Base-by-base conservation (phyloP, 2,329 filamentous ascomycete species). In the Fusarium tricinctum region DNA sequence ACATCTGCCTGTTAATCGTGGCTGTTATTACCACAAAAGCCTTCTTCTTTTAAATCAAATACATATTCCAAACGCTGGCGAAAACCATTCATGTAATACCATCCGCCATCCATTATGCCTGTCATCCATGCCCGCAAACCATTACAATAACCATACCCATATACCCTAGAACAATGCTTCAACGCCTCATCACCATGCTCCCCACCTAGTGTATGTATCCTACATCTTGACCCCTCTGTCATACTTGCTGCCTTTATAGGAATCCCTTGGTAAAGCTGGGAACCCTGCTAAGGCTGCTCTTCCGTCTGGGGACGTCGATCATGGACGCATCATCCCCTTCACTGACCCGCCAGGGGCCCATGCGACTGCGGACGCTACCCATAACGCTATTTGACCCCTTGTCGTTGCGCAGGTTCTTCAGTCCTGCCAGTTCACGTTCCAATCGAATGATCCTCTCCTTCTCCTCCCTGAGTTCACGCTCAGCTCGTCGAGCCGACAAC, bases 381-480 rank as follows among this genome's bases (percentile, higher is more conserved):
- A 73, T 78, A 89, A 84, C 88, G 86, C 73, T 77, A 17, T 73
- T 73, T 6, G 78, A 77, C 12, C 80, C 81, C 77, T 86, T 89
- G 74, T 94, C 92, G 66, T 88, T 83, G 33, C 91, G 84, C 28
- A 94, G 81, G 69, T 91, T 92, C 77, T 95, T 97, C 88, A 91
- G 92, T 4, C 89, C 89, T 71, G 97, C 94, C 10, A 97, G 80
- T 79, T 98, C 95, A 47, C 94, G 88, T 80, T 97, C 94, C n/a
- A 98, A 83, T 32, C 91, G 86, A 28, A 94, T 81, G 1, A 84
- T 86, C 80, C 92, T 95, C 80, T 98, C 96, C 66, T 87, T 89
- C 80, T 97, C 95, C 78, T 97, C 93, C 8, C 93, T 88, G 17
- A 97, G 85, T 75, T 98, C 95, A 43, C 95, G 89, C 79, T 99